Evolutionary conservation across 192 early-diverging fungal genomes (phyloP).

Genomic region (Entomortierella lignicola): DNA sequence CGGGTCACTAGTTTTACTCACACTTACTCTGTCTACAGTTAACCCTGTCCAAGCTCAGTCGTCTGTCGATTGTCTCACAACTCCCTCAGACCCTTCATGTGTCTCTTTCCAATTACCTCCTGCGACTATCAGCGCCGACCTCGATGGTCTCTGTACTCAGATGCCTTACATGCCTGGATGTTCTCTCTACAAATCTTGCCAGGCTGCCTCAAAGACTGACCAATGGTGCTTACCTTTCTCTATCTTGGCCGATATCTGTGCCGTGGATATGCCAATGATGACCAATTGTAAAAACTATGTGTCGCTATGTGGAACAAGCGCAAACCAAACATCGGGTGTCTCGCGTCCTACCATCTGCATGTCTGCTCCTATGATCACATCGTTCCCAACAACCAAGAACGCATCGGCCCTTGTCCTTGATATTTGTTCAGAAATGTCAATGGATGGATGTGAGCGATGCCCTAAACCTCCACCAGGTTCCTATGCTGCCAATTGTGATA

Average conservation of each 20-base stretch:
- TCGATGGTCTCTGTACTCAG: slow-evolving; percentile 56
- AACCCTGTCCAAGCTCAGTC: slow-evolving; percentile 17
- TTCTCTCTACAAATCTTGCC: slow-evolving; percentile 50
- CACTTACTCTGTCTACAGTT: slow-evolving; percentile 4
- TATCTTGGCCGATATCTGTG: slow-evolving; percentile 58
- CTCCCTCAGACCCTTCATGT: slow-evolving; percentile 48
- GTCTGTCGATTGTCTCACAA: slow-evolving; percentile 23
- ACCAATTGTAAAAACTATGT: slow-evolving; percentile 48
- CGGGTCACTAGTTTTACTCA: not conserved
- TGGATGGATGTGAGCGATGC: slow-evolving; percentile 50
- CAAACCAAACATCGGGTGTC: slow-evolving; percentile 13
- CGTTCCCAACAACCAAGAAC: slow-evolving; percentile 59
- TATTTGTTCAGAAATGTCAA: slow-evolving; percentile 52
- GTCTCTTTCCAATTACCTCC: slow-evolving; percentile 37
- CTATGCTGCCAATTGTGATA: slow-evolving; percentile 65
- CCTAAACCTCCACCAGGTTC: slow-evolving; percentile 52
- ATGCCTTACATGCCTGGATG: slow-evolving; percentile 66
- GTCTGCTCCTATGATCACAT: slow-evolving; percentile 47
- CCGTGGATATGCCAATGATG: slow-evolving; percentile 64
- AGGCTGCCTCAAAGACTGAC: slow-evolving; percentile 40
- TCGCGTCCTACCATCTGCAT: slow-evolving; percentile 42
- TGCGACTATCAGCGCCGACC: slow-evolving; percentile 33
- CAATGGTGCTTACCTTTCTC: slow-evolving; percentile 65
- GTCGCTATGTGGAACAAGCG: slow-evolving; percentile 44
- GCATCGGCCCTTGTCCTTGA: slow-evolving; percentile 59